Percentiles rank a stretch among this genome's conserved stretches.
phyloP scores from a whole-genome alignment of 441 rosid species.

The Croton laevigatus region DNA sequence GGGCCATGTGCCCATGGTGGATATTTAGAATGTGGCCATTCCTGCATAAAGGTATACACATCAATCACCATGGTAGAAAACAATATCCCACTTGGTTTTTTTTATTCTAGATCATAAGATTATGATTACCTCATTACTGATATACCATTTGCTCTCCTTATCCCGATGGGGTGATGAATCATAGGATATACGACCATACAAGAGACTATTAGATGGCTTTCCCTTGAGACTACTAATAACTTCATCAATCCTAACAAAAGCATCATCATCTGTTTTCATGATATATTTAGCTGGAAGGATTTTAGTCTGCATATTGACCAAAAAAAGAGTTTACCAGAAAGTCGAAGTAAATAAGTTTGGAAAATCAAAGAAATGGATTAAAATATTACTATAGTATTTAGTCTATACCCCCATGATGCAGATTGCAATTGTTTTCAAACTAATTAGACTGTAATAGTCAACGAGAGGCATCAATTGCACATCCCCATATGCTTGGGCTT shows the following conservation, averaged over 20 bases:
- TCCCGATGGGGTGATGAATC: slow-evolving; percentile 80
- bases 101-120: slow-evolving; percentile 9
- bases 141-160: slow-evolving; percentile 81
- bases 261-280: slow-evolving; percentile 96
- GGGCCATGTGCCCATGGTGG: slow-evolving; percentile 99
- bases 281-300: slow-evolving; percentile 74
- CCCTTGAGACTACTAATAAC: background rate
- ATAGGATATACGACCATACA: slow-evolving; percentile 25
- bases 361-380: background rate
- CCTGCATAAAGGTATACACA: slow-evolving; percentile 38
- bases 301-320: slow-evolving; percentile 56
- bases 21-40: slow-evolving; percentile 64
- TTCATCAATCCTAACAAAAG: slow-evolving; percentile 83
- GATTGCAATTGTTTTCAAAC: slow-evolving; percentile 76
- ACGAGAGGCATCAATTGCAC: slow-evolving; percentile 92
- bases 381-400: slow-evolving; percentile 25
- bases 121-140: slow-evolving; percentile 56
- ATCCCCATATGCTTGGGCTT: slow-evolving; percentile 80
- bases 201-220: too few relatives aligned
- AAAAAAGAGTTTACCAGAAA: background rate
- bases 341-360: background rate
- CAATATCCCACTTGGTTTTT: background rate
- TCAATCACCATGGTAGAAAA: slow-evolving; percentile 10
- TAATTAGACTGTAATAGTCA: slow-evolving; percentile 82
- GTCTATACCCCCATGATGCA: slow-evolving; percentile 81